These are phyloP conservation scores for Diplosphaera chodatii DNA, from an alignment of 139 green algal species.

Conservation along the genomic window DNA sequence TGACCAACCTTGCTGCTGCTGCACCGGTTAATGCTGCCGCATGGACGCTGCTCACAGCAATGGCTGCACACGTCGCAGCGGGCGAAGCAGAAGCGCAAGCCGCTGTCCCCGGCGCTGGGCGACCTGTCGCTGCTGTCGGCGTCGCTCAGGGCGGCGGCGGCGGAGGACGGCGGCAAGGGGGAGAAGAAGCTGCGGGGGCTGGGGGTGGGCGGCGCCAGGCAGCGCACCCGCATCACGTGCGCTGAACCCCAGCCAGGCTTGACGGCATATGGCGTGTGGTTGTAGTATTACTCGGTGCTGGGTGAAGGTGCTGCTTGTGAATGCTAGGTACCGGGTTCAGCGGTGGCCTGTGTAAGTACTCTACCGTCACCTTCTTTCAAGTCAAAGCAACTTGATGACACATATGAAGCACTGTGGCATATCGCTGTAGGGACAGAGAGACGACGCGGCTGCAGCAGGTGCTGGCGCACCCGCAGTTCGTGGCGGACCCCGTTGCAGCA, in stretches of 20 bases:
- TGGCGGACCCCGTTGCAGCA: constrained; percentile 35
- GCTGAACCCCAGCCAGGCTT: background rate
- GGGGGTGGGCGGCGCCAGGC: background rate
- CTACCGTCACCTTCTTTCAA: too few species aligned
- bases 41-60: too few species aligned
- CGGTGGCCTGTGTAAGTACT: too few species aligned
- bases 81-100: constrained; percentile 8
- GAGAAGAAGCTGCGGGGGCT: background rate
- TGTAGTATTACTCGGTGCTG: background rate
- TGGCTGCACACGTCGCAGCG: too few species aligned
- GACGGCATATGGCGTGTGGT: background rate
- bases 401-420: too few species aligned
- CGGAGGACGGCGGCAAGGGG: background rate
- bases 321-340: too few species aligned
- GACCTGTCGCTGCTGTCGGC: constrained; percentile 9
- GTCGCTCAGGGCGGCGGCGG: background rate
- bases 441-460: constrained; percentile 30
- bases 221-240: constrained; percentile 2
- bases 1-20: too few species aligned
- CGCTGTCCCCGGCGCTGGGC: constrained; percentile 3
- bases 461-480: constrained; percentile 37
- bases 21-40: too few species aligned
- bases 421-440: constrained; percentile 27
- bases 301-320: background rate
- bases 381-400: too few species aligned